Percentiles rank a stretch among this genome's conserved stretches.
phyloP scores from a whole-genome alignment of 306 rosid species.

The Pterocarpus macrocarpus region DNA sequence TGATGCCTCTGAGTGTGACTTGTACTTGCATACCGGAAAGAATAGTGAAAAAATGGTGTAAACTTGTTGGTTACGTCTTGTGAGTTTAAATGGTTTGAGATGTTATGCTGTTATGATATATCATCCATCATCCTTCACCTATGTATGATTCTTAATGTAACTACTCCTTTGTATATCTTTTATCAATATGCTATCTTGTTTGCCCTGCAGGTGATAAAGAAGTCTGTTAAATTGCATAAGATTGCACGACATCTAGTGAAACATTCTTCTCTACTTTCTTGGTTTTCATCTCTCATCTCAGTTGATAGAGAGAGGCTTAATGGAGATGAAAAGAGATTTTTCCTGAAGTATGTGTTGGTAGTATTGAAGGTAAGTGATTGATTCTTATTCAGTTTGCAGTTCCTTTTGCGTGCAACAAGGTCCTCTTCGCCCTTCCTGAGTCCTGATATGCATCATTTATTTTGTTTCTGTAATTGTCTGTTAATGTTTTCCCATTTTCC shows the following conservation, averaged over 20 bases:
- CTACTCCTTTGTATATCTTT: conserved; percentile 30
- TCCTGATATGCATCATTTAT: conserved; percentile 21
- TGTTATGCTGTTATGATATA: conserved; percentile 31
- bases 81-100: conserved; percentile 13
- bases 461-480: conserved; percentile 16
- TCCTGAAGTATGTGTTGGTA: conserved; percentile 63
- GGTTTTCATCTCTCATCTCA: conserved; percentile 81
- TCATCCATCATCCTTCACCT: neutral
- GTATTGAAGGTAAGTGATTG: conserved; percentile 49
- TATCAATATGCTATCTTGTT: conserved; percentile 41
- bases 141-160: conserved; percentile 10
- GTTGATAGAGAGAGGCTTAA: conserved; percentile 47
- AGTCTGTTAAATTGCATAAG: conserved; percentile 71
- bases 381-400: conserved; percentile 32
- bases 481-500: neutral
- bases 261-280: conserved; percentile 74
- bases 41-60: neutral
- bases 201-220: conserved; percentile 74
- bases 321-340: conserved; percentile 58
- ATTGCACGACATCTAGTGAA: conserved; percentile 75
- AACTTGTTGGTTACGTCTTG: neutral
- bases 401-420: conserved; percentile 22
- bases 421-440: neutral
- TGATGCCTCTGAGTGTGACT: neutral
- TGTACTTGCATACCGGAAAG: conserved; percentile 11